Percentiles rank a stretch among this genome's conserved stretches.
These are phyloP conservation scores for Sesbania bispinosa DNA, from an alignment of 306 rosid genomes.

Conservation along the genomic window DNA sequence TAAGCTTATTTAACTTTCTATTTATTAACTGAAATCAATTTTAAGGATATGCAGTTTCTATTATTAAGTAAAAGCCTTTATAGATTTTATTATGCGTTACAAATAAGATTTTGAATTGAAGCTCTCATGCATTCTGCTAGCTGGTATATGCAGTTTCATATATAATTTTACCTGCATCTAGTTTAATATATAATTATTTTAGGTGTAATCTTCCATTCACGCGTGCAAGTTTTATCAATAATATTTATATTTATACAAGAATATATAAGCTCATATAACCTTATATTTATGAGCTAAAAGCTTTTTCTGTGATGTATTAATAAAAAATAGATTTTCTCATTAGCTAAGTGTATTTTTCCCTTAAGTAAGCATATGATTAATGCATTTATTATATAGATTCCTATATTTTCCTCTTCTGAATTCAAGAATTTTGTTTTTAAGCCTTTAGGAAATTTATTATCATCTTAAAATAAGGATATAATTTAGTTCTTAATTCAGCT, in stretches of 20 bases:
- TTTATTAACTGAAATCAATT: neutral
- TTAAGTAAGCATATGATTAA: too few species aligned
- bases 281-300: neutral
- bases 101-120: constrained; percentile 11
- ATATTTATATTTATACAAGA: too few species aligned
- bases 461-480: neutral
- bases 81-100: neutral
- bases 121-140: neutral
- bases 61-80: neutral
- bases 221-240: neutral
- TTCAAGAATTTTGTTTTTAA: too few species aligned
- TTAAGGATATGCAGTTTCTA: constrained; percentile 3
- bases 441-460: constrained; percentile 4
- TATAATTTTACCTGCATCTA: neutral
- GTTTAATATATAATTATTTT: constrained; percentile 12
- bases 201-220: neutral
- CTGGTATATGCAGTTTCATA: neutral
- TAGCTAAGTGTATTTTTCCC: too few species aligned
- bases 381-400: too few species aligned
- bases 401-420: too few species aligned
- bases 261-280: neutral
- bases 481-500: constrained; percentile 8
- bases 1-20: neutral
- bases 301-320: neutral
- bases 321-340: too few species aligned